Evolutionary conservation across 371 early-diverging fungal genomes (phyloP), one percentile per base, ranked within the genome.

Genomic region (Dinochytrium kinnereticum): DNA sequence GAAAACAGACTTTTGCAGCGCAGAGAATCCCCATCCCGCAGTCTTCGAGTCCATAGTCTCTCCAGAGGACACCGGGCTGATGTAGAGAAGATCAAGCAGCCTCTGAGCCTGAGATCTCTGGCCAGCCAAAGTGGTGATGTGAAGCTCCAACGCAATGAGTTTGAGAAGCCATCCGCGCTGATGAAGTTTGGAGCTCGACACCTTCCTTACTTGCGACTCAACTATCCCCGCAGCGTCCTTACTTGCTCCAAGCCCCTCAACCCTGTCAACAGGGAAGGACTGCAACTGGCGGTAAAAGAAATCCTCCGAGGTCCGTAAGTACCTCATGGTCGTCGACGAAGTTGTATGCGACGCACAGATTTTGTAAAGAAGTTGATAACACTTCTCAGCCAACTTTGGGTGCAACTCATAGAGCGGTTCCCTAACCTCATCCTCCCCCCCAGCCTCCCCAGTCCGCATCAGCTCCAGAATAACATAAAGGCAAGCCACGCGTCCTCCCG

Each of bases 101-200:
- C 84, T 83, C 53, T 82, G 82, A 3, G 86, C 82, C 33, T 89
- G 85, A 10, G 86, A 81, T 15, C 86, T 71, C 65, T 85, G 82
- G 57, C 84, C 76, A 38, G 78, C 69, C 59, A 82, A 51, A 51
- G 84, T 76, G 26, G 85, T 81, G 30, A 85, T 82, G 59, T 92
- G 96, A 38, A 95, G 84, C 78, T 95, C 97, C 33, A 97, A 77
- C 0, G 96, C 95, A 19, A 94, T 80, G n/a, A 90, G 81, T 59
- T 92, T 87, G 82, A 96, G 85, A 21, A 95, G 82, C 95, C 95
- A 96, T 1, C 95, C 90, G n/a, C 94, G 91, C 72, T 94, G 94
- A 72, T 94, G 91, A 36, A 96, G 83, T 75, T 90, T 90, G 2
- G 94, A 89, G 36, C 85, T 69, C 39, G 71, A 7, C 30, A 64